These are phyloP conservation scores for Aspergillus panamensis DNA, from an alignment of 495 filamentous ascomycete species.

Conservation along the genomic window DNA sequence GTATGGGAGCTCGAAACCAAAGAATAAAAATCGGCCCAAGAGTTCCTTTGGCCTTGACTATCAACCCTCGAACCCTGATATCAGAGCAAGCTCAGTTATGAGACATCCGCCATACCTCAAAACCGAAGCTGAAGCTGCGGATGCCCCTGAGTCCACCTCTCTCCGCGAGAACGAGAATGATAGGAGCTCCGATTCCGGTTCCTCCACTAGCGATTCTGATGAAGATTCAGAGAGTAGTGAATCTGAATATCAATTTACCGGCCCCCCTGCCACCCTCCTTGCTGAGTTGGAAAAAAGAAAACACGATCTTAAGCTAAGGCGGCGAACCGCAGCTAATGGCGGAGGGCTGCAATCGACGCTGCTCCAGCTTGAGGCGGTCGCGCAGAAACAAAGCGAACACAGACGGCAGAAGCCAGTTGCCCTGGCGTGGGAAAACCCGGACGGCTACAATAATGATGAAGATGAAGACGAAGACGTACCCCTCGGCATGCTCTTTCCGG, in stretches of 20 bases:
- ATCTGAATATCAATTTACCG: constrained; percentile 44
- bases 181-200: constrained; percentile 21
- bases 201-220: constrained; percentile 15
- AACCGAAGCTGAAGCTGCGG: constrained; percentile 21
- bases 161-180: constrained; percentile 22
- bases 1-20: constrained; percentile 47
- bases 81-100: constrained; percentile 9
- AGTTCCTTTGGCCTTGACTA: constrained; percentile 23
- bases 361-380: constrained; percentile 85
- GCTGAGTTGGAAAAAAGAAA: constrained; percentile 91
- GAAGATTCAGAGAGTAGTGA: constrained; percentile 16
- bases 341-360: constrained; percentile 85
- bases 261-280: constrained; percentile 81
- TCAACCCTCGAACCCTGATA: constrained; percentile 16
- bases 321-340: constrained; percentile 59
- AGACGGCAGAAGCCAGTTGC: constrained; percentile 71
- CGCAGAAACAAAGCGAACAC: constrained; percentile 75
- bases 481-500: constrained; percentile 71
- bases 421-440: constrained; percentile 84
- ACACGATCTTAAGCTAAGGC: constrained; percentile 72
- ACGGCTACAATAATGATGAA: constrained; percentile 34
- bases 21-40: constrained; percentile 22
- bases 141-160: constrained; percentile 19
- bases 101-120: constrained; percentile 15
- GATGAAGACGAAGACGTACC: constrained; percentile 75